Conservation (phyloP, 2,329 filamentous ascomycete species). For the Paecilomyces sp. region DNA sequence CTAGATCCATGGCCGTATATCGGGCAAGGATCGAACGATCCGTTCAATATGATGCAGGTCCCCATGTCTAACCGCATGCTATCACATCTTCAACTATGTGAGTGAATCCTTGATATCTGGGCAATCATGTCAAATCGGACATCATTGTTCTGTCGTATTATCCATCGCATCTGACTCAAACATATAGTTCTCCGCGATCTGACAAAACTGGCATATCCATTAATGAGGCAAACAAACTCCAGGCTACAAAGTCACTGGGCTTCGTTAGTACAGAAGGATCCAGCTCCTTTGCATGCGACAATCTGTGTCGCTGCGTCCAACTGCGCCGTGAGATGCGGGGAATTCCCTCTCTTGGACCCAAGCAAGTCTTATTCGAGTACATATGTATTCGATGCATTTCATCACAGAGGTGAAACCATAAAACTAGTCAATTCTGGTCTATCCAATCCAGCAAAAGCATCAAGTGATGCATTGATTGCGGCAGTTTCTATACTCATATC, state of each 20-base stretch:
- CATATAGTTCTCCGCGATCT: constrained; percentile 27
- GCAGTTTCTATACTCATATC: constrained; percentile 32
- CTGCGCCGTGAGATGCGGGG: constrained; percentile 23
- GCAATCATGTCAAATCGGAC: neutral
- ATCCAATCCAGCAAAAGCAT: constrained; percentile 29
- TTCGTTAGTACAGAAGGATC: constrained; percentile 26
- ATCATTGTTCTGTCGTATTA: neutral
- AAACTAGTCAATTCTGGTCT: constrained; percentile 30
- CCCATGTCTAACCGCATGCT: constrained; percentile 30
- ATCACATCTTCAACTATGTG: constrained; percentile 30
- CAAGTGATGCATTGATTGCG: constrained; percentile 32
- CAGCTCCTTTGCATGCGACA: constrained; percentile 27
- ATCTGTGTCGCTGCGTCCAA: constrained; percentile 33
- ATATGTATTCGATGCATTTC: constrained; percentile 29
- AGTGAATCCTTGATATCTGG: constrained; percentile 7
- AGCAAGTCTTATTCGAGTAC: constrained; percentile 20
- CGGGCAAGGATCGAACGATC: constrained; percentile 26
- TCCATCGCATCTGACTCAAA: constrained; percentile 5
- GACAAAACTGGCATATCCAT: constrained; percentile 27
- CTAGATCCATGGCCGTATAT: constrained; percentile 20
- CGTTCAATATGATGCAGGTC: constrained; percentile 28
- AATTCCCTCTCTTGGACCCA: constrained; percentile 26
- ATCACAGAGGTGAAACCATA: constrained; percentile 33
- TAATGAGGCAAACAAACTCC: constrained; percentile 25
- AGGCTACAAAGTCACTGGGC: constrained; percentile 30